Conservation (phyloP, 2,329 filamentous ascomycete species). For the Tolypocladium inflatum region DNA sequence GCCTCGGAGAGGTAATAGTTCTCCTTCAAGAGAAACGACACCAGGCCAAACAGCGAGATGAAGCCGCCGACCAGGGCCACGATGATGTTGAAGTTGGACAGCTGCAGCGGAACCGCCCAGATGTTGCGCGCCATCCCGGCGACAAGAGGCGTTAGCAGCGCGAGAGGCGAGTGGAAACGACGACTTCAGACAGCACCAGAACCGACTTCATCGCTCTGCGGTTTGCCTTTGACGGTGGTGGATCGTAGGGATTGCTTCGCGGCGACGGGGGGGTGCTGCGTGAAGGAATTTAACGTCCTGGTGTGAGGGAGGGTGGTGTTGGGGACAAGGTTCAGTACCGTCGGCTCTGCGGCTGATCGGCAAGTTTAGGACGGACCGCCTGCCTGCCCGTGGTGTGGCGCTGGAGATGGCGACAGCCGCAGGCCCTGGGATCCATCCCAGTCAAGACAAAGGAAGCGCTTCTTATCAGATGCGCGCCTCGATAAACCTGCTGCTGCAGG, state of each 20-base stretch:
- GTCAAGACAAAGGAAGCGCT: not conserved
- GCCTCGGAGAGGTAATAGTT: slow-evolving; percentile 87
- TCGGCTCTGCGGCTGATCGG: not conserved
- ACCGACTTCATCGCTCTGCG: slow-evolving; percentile 4
- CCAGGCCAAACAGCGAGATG: slow-evolving; percentile 80
- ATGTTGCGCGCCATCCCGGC: slow-evolving; percentile 13
- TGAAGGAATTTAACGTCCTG: not conserved
- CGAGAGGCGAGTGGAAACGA: not conserved
- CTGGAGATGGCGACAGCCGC: not conserved
- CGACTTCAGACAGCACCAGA: slow-evolving; percentile 1
- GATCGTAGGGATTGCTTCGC: not conserved
- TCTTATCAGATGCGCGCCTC: too few relatives aligned
- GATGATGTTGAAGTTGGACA: slow-evolving; percentile 77
- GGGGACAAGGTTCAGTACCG: not conserved
- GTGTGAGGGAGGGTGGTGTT: not conserved
- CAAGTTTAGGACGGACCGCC: not conserved
- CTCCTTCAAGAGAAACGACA: slow-evolving; percentile 85
- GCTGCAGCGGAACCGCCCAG: slow-evolving; percentile 35
- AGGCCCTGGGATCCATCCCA: not conserved
- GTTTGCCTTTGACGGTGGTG: not conserved
- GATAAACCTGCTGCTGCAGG: not conserved
- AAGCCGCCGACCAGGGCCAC: slow-evolving; percentile 76
- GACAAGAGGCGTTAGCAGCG: slow-evolving; percentile 10
- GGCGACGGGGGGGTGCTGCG: not conserved
- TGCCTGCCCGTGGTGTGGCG: not conserved